Conservation (phyloP, 139 green algal genomes). For the Asterochloris sp. region DNA sequence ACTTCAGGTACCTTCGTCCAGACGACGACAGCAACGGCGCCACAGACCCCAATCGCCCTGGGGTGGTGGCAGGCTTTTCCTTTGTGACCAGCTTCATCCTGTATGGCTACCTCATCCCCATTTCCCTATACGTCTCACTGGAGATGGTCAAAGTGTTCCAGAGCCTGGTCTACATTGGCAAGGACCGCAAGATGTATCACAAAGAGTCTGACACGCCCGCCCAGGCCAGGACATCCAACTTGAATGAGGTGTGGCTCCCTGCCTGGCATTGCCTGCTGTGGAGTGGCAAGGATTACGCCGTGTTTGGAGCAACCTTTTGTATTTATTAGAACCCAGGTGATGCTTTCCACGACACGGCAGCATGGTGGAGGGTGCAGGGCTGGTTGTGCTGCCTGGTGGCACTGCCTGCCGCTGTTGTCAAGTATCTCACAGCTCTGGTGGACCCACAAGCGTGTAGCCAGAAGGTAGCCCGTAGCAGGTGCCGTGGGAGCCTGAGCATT, state of each 20-base stretch:
- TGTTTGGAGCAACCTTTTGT: neutral
- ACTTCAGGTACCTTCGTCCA: conserved; percentile 53
- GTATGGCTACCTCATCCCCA: conserved; percentile 80
- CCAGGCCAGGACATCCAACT: conserved; percentile 38
- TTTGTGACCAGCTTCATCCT: conserved; percentile 79
- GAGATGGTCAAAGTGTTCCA: conserved; percentile 81
- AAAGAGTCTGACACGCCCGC: conserved; percentile 33
- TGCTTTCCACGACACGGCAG: no score
- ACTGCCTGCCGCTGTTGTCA: no score
- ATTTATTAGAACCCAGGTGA: no score
- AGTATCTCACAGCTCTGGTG: no score
- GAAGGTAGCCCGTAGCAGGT: no score
- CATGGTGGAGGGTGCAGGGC: no score
- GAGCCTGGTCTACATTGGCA: conserved; percentile 33
- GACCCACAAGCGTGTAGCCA: no score
- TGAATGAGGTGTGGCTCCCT: conserved; percentile 30
- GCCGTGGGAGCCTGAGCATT: no score
- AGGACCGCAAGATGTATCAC: conserved; percentile 39
- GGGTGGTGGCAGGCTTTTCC: conserved; percentile 42
- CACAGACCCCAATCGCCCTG: conserved; percentile 41
- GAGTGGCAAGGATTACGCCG: neutral
- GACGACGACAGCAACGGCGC: conserved; percentile 1
- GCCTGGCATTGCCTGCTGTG: neutral
- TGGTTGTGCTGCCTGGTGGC: no score
- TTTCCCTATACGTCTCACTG: conserved; percentile 80